Conservation (phyloP, 495 filamentous ascomycete genomes). For the Mytilinidion resinicola region DNA sequence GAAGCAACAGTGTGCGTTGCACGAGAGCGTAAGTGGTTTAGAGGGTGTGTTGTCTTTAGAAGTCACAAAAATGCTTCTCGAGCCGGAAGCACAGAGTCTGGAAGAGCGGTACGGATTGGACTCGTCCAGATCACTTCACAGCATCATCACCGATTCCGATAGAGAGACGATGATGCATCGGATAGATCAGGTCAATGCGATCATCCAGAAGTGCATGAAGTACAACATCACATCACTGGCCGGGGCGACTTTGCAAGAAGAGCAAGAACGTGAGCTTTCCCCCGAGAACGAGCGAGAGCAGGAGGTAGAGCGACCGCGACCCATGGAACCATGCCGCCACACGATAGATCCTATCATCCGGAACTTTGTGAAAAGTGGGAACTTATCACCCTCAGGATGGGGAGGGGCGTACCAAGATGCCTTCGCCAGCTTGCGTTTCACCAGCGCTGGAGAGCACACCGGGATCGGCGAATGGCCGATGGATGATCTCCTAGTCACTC, state of each 20-base stretch:
- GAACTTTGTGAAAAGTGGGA: conserved; percentile 35
- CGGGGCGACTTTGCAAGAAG: conserved; percentile 50
- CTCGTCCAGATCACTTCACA: not conserved
- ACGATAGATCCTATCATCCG: conserved; percentile 43
- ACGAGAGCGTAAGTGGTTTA: conserved; percentile 5
- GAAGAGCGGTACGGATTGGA: conserved; percentile 38
- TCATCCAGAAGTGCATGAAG: conserved; percentile 39
- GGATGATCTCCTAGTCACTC: conserved; percentile 45
- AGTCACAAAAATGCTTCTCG: conserved; percentile 42
- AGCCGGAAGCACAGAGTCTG: conserved; percentile 43
- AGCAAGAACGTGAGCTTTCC: conserved; percentile 63
- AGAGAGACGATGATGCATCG: not conserved
- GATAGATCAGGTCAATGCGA: conserved; percentile 29
- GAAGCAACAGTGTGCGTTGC: conserved; percentile 5
- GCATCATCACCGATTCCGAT: not conserved
- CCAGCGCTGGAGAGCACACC: conserved; percentile 36
- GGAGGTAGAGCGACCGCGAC: conserved; percentile 46
- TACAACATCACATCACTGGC: conserved; percentile 38
- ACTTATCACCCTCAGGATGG: conserved; percentile 1
- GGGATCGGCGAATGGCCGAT: conserved; percentile 36
- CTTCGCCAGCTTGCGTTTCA: conserved; percentile 40
- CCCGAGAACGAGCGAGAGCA: conserved; percentile 57
- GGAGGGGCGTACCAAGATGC: conserved; percentile 42
- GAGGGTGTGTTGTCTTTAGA: conserved; percentile 8
- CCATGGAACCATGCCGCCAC: conserved; percentile 37